Base-by-base conservation (phyloP, 495 filamentous ascomycete genomes). In the Neurospora pannonica region DNA sequence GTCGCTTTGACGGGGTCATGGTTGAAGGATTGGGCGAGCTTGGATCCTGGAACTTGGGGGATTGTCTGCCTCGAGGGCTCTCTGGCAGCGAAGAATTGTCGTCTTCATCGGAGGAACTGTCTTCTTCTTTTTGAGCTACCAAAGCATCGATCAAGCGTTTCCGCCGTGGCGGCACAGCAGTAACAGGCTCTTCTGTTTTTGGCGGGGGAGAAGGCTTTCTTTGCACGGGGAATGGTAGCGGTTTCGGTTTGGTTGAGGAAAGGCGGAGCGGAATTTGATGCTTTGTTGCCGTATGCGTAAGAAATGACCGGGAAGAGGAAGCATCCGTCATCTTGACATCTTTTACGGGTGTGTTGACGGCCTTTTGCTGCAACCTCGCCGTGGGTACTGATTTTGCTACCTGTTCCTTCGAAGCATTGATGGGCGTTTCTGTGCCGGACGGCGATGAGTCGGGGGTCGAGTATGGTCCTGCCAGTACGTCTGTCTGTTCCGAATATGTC, bases 101-200 rank as follows among this genome's bases (percentile, higher is more conserved):
- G 43, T 77, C 75, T n/a, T 76, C 74, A 31, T 79, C 78, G 6
- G 74, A 75, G 46, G 77, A 76, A 42, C 75, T 76, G 24, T 19
- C 70, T 39, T 75, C 73, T 17, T 71, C 75, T 7, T 78, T 73
- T 74, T 88, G 86, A n/a, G 83, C 83, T 17, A 81, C 86, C n/a
- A 90, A 79, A 36, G 83, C 81, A 80, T 90, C 88, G 72, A 90
- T 89, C 36, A 90, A 71, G 21, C 88, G 84, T 72, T 82, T 85
- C 42, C 85, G 86, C 21, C 82, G 82, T 3, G 74, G 36, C 31
- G 38, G 71, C 31, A 9, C 71, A 34, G 6, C 38, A 6, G 39
- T 69, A 40, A 6, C 48, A 24, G 24, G 48, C 74, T 13, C 71
- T 39, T 5, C 38, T 24, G 36, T 72, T 31, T 75, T 19, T 24